phyloP scores from a whole-genome alignment of 2,329 filamentous ascomycete genomes.

The Karstenula rhodostoma region DNA sequence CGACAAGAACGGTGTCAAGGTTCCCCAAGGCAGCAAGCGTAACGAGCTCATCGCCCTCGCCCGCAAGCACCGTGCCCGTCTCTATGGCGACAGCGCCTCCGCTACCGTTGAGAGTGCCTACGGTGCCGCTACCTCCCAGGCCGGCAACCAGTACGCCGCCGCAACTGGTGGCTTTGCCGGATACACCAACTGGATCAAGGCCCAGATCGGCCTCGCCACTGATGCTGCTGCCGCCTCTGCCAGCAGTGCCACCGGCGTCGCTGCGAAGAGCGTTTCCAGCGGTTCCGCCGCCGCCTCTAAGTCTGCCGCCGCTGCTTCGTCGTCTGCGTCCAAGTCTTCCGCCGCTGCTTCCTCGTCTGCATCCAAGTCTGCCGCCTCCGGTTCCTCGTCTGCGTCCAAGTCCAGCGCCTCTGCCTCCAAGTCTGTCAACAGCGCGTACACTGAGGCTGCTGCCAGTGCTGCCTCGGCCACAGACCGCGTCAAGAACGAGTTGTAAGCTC shows the following conservation, averaged over 20 bases:
- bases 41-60: constrained; percentile 91
- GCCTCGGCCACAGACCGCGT: constrained; percentile 42
- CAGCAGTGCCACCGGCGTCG: constrained; percentile 25
- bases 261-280: constrained; percentile 41
- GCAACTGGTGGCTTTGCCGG: constrained; percentile 63
- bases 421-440: constrained; percentile 22
- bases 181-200: constrained; percentile 54
- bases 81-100: constrained; percentile 70
- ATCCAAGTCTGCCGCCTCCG: constrained; percentile 39
- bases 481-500: constrained; percentile 57
- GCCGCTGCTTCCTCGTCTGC: constrained; percentile 16
- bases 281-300: constrained; percentile 46
- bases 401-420: constrained; percentile 30
- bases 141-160: constrained; percentile 77
- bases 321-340: constrained; percentile 44
- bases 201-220: constrained; percentile 55
- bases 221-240: constrained; percentile 40
- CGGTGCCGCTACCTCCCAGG: constrained; percentile 60
- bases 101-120: constrained; percentile 49
- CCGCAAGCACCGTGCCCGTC: constrained; percentile 81
- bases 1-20: constrained; percentile 87
- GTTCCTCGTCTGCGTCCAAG: constrained; percentile 43
- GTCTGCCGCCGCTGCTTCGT: constrained; percentile 42
- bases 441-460: constrained; percentile 19
- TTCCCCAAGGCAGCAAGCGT: constrained; percentile 88